Percentiles rank a stretch among this genome's conserved stretches.
phyloP scores from a whole-genome alignment of 352 stramenopile species.

The Phytophthora rubi region DNA sequence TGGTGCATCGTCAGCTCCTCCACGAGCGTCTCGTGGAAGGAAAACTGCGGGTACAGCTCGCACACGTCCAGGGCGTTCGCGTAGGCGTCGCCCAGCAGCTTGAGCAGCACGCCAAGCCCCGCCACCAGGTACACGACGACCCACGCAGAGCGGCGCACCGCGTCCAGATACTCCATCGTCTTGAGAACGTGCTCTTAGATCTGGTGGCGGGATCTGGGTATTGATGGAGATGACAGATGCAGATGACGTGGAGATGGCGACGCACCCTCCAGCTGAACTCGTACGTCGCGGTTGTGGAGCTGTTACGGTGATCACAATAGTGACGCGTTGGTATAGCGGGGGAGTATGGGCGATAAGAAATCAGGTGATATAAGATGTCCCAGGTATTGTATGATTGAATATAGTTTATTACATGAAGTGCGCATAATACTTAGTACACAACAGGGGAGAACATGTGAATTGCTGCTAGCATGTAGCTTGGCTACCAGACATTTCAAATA shows the following conservation, averaged over 20 bases:
- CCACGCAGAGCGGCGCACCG: slow-evolving; percentile 38
- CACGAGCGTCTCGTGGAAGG: slow-evolving; percentile 58
- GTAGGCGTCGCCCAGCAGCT: slow-evolving; percentile 60
- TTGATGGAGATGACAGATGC: not conserved
- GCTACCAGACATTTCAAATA: too few species aligned
- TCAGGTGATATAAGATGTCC: not conserved
- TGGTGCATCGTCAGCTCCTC: slow-evolving; percentile 69
- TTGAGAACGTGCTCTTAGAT: not conserved
- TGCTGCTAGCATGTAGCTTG: not conserved
- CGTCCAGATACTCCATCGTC: slow-evolving; percentile 28
- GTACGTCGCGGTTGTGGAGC: not conserved
- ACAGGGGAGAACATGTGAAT: not conserved
- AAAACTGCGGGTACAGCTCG: slow-evolving; percentile 71
- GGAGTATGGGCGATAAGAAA: not conserved
- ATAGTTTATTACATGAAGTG: not conserved
- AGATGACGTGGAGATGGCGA: slow-evolving; percentile 1
- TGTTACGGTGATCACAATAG: slow-evolving; percentile 1
- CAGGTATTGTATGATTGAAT: not conserved
- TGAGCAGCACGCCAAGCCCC: slow-evolving; percentile 47
- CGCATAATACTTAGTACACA: not conserved
- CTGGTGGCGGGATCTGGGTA: not conserved
- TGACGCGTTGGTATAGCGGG: not conserved
- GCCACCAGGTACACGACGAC: slow-evolving; percentile 53
- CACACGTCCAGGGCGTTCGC: slow-evolving; percentile 46
- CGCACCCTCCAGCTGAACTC: not conserved